Evolutionary conservation across 176 grass and related monocot genomes (phyloP).

Genomic region (Leersia perrieri): DNA sequence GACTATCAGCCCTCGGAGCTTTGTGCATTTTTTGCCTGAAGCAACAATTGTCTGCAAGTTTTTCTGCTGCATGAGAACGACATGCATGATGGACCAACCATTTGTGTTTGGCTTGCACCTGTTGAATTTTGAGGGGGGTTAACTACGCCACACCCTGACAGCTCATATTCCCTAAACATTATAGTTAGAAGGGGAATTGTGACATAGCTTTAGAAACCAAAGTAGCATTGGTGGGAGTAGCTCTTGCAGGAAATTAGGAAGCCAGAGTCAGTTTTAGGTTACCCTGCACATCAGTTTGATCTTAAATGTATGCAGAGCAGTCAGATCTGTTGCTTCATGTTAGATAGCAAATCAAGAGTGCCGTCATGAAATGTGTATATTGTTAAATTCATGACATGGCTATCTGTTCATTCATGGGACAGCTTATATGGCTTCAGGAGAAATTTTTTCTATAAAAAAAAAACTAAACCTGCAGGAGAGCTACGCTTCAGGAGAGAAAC

Average conservation of each 20-base stretch:
- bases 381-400: background rate
- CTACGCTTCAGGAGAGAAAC: no score
- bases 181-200: background rate
- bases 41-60: background rate
- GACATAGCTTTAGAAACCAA: conserved; percentile 25
- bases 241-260: background rate
- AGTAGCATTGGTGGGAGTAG: conserved; percentile 20
- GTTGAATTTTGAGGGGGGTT: background rate
- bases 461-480: no score
- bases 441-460: no score
- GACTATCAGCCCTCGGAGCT: conserved; percentile 3
- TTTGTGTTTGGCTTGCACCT: background rate
- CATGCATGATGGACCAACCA: background rate
- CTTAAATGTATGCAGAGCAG: background rate
- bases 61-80: background rate
- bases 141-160: conserved; percentile 9
- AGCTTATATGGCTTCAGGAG: background rate
- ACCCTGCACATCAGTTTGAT: background rate
- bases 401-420: background rate
- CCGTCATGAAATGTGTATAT: conserved; percentile 33
- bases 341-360: background rate
- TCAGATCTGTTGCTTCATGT: background rate
- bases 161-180: background rate
- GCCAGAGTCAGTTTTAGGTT: conserved; percentile 3
- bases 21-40: conserved; percentile 19